Evolutionary conservation across 768 basidiomycete species (phyloP).

Genomic region (Tylopilus balloui): DNA sequence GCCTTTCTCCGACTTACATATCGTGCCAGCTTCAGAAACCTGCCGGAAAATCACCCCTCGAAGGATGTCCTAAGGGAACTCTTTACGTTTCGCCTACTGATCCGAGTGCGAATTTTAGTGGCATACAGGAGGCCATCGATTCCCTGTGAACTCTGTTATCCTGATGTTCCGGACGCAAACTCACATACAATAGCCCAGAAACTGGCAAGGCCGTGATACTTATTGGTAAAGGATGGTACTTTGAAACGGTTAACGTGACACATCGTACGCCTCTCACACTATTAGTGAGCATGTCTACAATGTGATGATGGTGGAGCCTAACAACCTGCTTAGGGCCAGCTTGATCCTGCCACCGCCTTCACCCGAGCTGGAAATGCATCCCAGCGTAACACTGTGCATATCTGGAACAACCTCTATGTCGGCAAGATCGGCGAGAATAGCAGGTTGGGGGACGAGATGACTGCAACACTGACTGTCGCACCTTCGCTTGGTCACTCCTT

Average conservation of each 20-base stretch:
- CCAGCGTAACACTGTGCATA: conserved; percentile 45
- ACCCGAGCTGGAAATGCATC: conserved; percentile 41
- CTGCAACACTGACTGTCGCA: conserved; percentile 53
- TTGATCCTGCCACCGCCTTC: conserved; percentile 36
- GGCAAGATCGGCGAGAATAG: conserved; percentile 30
- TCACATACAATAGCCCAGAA: conserved; percentile 35
- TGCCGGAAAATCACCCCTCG: conserved; percentile 37
- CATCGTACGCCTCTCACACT: conserved; percentile 51
- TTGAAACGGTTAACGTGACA: conserved; percentile 56
- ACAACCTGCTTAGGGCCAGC: conserved; percentile 42
- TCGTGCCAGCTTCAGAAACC: conserved; percentile 52
- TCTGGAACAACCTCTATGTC: conserved; percentile 48
- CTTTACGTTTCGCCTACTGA: conserved; percentile 54
- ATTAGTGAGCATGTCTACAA: conserved; percentile 36
- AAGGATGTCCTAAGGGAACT: conserved; percentile 54
- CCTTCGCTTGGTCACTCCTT: conserved; percentile 47
- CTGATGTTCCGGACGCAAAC: neutral
- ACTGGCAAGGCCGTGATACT: conserved; percentile 44
- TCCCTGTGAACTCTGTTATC: conserved; percentile 44
- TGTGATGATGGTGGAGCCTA: neutral
- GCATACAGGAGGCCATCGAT: conserved; percentile 50
- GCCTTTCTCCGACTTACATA: conserved; percentile 45
- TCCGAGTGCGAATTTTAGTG: conserved; percentile 41
- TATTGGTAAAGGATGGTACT: conserved; percentile 55
- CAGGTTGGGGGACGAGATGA: conserved; percentile 49